Evolutionary conservation across 163 green algal species (phyloP).

Genomic region (Trebouxiophyceae sp.): DNA sequence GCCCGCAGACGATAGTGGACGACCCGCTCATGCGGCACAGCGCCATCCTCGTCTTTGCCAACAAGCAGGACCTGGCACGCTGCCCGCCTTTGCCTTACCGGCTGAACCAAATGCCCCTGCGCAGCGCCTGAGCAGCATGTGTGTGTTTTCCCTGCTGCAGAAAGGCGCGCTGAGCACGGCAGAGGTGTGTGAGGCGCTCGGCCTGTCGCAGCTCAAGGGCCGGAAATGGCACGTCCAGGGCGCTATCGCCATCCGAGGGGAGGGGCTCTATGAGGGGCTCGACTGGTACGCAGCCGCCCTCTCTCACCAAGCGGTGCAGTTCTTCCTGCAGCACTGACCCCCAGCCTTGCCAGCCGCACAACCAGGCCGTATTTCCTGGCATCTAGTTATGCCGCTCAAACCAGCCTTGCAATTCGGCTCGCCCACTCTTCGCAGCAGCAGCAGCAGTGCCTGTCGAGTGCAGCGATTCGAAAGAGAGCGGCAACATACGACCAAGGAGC

Average conservation of each 20-base stretch:
- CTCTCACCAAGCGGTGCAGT: too few species aligned
- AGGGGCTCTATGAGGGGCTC: conserved; percentile 67
- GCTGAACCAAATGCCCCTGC: not conserved
- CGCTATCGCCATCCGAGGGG: conserved; percentile 59
- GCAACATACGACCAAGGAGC: too few species aligned
- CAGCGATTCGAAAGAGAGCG: too few species aligned
- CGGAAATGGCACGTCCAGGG: conserved; percentile 68
- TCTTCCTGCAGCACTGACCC: too few species aligned
- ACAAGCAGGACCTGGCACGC: conserved; percentile 62
- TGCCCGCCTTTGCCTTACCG: not conserved
- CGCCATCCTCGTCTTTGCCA: conserved; percentile 72
- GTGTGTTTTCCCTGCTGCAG: conserved; percentile 28
- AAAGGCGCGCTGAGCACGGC: conserved; percentile 38
- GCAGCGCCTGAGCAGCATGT: not conserved
- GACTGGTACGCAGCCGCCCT: conserved; percentile 38
- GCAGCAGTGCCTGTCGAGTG: too few species aligned
- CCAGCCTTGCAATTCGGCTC: not conserved
- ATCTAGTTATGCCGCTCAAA: too few species aligned
- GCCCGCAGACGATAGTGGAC: conserved; percentile 69
- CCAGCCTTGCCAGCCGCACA: not conserved
- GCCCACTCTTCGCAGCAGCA: not conserved
- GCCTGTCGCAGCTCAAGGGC: conserved; percentile 35
- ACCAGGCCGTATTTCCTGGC: not conserved
- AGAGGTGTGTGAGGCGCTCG: conserved; percentile 49
- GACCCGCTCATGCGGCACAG: conserved; percentile 79